Evolutionary conservation across 352 stramenopile species (phyloP), one percentile per base, ranked within the genome.

Genomic region (Globisporangium nagaii): DNA sequence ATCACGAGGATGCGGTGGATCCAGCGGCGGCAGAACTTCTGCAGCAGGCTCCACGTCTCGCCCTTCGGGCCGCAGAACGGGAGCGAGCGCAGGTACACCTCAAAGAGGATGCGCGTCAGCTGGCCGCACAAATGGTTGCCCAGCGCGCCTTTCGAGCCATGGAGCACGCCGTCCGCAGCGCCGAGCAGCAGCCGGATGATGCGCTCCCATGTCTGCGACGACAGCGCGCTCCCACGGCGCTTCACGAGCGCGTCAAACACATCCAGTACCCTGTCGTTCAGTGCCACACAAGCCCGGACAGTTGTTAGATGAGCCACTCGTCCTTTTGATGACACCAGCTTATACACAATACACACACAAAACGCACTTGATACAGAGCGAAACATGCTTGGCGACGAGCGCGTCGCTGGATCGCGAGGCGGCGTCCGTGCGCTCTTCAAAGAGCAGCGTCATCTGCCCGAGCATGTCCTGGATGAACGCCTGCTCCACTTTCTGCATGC

Each of bases 1-100:
- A 95, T 86, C 19, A 95, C 84, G n/a, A 89, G 44, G 8, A 74
- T 68, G n/a, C 84, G 80, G 45, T 95, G 84, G 45, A 90, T 91
- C 84, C 84, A 93, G 8, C 84, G 79, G 0, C 84, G 76, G 42
- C 83, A 95, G 52, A 95, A 95, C 47, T 92, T 95, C 46, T 92
- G 82, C 50, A 95, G 47, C 34, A 95, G 48, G 39, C 75, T 79
- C 82, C 82, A 95, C 6, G 84, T 63, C 25, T 95, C 84, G 31
- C 81, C 75, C 27, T 78, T 68, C 6, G 84, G 80, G 7, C 84
- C 84, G 31, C 81, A 93, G 22, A 79, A 62, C 13, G 67, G 62
- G 25, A 95, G 61, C 27, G 84, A 93, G 31, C 82, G 74, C 45
- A 91, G 41, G 60, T 84, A 93, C 7, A 92, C 55, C 53, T 95